Evolutionary conservation across 2,329 filamentous ascomycete genomes (phyloP), one percentile per base, ranked within the genome.

Genomic region (Lecanicillium sp.): DNA sequence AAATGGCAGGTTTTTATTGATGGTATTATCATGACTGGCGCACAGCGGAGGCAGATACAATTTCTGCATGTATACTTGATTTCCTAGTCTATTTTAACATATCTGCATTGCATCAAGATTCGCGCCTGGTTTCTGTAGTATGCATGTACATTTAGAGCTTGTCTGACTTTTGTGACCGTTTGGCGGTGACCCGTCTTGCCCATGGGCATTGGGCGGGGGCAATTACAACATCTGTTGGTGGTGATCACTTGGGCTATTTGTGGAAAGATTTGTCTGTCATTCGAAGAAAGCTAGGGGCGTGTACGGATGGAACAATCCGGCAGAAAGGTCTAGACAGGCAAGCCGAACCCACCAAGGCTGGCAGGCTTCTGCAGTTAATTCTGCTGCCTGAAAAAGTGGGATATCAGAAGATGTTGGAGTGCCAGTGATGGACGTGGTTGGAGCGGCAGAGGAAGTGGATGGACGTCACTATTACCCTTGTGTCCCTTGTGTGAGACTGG

Each of bases 381-480:
- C 23, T 45, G 42, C 42, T 45, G 42, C 42, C 41, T 45, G 24
- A 21, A 45, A 45, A 27, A 37, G 42, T 37, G 33, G 42, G 30
- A 42, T 42, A 14, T 11, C 14, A 15, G 39, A 5, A 30, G 7
- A n/a, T 1, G 15, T 23, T 11, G 10, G 26, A 29, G 12, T 7
- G 7, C 12, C 7, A 7, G 12, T 29, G 26, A 29, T 29, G 12
- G 26, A 29, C n/a, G n/a, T n/a, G n/a, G n/a, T n/a, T n/a, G n/a
- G n/a, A n/a, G n/a, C n/a, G n/a, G n/a, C n/a, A n/a, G n/a, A n/a
- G n/a, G n/a, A n/a, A n/a, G 12, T 29, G 26, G 26, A 12, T 29
- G 26, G 26, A 20, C 19, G 17, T 17, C 12, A 11, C 11, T 35
- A 8, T n/a, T n/a, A n/a, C n/a, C n/a, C n/a, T n/a, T n/a, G n/a